Conservation (phyloP, 1,284 basidiomycete genomes). For the Sphagnurus paluster region DNA sequence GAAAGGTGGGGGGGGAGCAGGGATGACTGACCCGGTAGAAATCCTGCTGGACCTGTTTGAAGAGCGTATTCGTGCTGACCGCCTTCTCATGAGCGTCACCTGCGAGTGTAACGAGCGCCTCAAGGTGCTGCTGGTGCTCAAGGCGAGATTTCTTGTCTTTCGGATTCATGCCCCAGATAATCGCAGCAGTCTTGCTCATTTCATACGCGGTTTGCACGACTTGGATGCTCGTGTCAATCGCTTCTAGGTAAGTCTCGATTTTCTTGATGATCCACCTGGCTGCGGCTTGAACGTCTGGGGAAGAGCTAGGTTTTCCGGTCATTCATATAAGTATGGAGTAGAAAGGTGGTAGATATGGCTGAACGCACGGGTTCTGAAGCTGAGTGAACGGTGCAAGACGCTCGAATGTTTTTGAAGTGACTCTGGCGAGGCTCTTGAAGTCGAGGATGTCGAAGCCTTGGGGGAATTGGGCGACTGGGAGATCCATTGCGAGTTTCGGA, state of each 20-base stretch:
- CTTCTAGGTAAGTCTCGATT: constrained; percentile 28
- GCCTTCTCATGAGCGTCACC: constrained; percentile 25
- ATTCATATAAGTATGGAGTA: background rate
- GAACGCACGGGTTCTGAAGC: constrained; percentile 27
- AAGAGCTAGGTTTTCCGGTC: constrained; percentile 7
- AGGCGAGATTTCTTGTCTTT: constrained; percentile 4
- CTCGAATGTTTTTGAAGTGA: constrained; percentile 36
- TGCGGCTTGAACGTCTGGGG: constrained; percentile 15
- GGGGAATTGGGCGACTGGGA: too few species aligned
- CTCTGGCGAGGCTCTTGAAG: constrained; percentile 27
- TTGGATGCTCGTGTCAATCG: constrained; percentile 34
- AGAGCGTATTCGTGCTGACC: constrained; percentile 25
- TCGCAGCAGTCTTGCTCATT: constrained; percentile 28
- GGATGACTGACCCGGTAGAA: constrained; percentile 33
- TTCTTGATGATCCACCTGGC: constrained; percentile 31
- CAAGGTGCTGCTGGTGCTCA: constrained; percentile 5
- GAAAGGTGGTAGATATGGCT: background rate
- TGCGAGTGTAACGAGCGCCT: constrained; percentile 18
- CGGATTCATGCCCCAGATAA: constrained; percentile 15
- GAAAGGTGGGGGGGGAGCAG: background rate
- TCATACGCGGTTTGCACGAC: constrained; percentile 30
- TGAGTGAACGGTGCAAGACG: constrained; percentile 36
- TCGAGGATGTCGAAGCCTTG: constrained; percentile 22
- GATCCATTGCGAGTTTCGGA: too few species aligned
- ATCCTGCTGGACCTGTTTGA: constrained; percentile 35